phyloP scores from a whole-genome alignment of 2,329 filamentous ascomycete species.

The Polychaeton citri region DNA sequence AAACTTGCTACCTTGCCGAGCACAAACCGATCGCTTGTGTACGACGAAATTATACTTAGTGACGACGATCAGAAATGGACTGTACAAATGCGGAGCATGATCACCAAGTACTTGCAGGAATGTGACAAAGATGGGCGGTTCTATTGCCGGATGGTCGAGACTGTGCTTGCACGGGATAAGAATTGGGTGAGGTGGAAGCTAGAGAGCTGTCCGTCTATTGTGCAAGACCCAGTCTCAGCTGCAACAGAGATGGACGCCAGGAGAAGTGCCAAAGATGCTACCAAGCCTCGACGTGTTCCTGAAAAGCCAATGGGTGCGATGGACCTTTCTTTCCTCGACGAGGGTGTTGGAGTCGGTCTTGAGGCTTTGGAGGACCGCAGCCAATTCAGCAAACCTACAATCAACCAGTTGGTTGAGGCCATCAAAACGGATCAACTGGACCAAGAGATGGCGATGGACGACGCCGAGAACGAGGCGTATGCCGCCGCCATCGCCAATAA shows the following conservation, averaged over 20 bases:
- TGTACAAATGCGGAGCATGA: slow-evolving; percentile 58
- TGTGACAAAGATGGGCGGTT: slow-evolving; percentile 62
- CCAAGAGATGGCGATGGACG: slow-evolving; percentile 62
- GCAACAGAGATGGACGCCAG: slow-evolving; percentile 58
- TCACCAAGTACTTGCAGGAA: slow-evolving; percentile 65
- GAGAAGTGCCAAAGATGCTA: slow-evolving; percentile 49
- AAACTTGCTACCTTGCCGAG: slow-evolving; percentile 54
- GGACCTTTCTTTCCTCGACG: slow-evolving; percentile 64
- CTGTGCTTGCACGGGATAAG: slow-evolving; percentile 86
- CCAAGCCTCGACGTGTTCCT: slow-evolving; percentile 58
- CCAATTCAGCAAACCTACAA: slow-evolving; percentile 53
- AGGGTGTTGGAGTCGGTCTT: slow-evolving; percentile 49
- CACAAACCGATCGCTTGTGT: slow-evolving; percentile 74
- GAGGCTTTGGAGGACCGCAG: slow-evolving; percentile 54
- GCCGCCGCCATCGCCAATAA: slow-evolving; percentile 72
- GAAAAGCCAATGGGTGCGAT: slow-evolving; percentile 58
- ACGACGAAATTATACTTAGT: slow-evolving; percentile 53
- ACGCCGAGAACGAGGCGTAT: slow-evolving; percentile 45
- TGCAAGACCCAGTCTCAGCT: slow-evolving; percentile 56
- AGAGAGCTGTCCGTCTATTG: slow-evolving; percentile 80
- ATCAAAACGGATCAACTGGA: slow-evolving; percentile 76
- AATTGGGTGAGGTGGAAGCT: slow-evolving; percentile 99
- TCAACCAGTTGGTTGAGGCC: slow-evolving; percentile 56
- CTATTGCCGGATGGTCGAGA: slow-evolving; percentile 94
- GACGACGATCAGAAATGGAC: slow-evolving; percentile 88